These are phyloP conservation scores for Nitzschia sp. DNA, from an alignment of 108 stramenopile species.

Conservation along the genomic window DNA sequence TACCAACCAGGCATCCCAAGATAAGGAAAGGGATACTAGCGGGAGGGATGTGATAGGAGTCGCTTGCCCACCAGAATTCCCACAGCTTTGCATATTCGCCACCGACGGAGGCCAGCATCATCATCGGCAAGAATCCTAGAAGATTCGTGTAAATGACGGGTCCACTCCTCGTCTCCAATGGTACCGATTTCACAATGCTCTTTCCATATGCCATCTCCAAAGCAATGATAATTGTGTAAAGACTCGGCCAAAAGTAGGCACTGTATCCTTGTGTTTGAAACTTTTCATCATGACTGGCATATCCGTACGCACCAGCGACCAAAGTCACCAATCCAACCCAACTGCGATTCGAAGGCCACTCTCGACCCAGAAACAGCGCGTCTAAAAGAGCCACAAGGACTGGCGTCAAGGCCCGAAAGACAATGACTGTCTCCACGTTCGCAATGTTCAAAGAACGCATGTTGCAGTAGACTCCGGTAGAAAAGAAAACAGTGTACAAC, in stretches of 20 bases:
- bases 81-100: slow-evolving; percentile 60
- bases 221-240: slow-evolving; percentile 70
- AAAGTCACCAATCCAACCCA: slow-evolving; percentile 62
- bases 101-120: slow-evolving; percentile 69
- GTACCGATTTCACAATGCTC: slow-evolving; percentile 72
- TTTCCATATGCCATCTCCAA: slow-evolving; percentile 93
- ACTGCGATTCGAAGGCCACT: slow-evolving; percentile 74
- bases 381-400: slow-evolving; percentile 81
- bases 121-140: slow-evolving; percentile 80
- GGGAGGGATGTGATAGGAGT: slow-evolving; percentile 35
- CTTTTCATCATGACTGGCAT: slow-evolving; percentile 71
- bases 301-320: slow-evolving; percentile 76
- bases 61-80: slow-evolving; percentile 24
- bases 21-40: slow-evolving; percentile 44
- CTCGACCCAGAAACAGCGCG: slow-evolving; percentile 80
- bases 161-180: slow-evolving; percentile 77
- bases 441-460: slow-evolving; percentile 76
- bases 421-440: slow-evolving; percentile 95
- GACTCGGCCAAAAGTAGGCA: slow-evolving; percentile 77
- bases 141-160: slow-evolving; percentile 91
- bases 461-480: slow-evolving; percentile 79
- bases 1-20: slow-evolving; percentile 77
- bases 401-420: slow-evolving; percentile 86
- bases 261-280: slow-evolving; percentile 58
- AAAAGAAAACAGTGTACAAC: slow-evolving; percentile 78